Evolutionary conservation across 345 rosid genomes (phyloP), one percentile per base, ranked within the genome.

Genomic region (Ceriops tagal): DNA sequence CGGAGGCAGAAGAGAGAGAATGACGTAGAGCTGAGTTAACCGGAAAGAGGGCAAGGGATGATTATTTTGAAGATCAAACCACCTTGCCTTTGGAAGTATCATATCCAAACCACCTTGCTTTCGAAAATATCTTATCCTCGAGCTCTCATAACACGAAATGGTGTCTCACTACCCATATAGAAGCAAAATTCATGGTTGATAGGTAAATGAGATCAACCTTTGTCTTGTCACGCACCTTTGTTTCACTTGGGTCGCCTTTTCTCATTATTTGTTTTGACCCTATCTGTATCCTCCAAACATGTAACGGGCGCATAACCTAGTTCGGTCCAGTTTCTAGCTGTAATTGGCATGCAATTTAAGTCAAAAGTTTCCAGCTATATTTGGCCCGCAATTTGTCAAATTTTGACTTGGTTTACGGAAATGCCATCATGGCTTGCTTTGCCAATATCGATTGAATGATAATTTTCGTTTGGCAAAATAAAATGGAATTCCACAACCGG

Each of bases 91-190:
- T 24, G 64, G 53, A 65, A 1, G 37, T 51, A 73, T 58, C 20
- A 65, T 53, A 65, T 37, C 71, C 72, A 70, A 55, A 34, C 62
- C 67, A 70, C 22, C 24, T 34, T 1, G 27, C 7, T 37, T 32
- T 58, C 24, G 64, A 39, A 65, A 1, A 28, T 51, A 73, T 58
- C 20, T 49, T 53, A 65, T 28, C 72, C 72, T 73, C 77, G 72
- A 73, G 59, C 60, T 63, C 72, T 73, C 57, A 55, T 62, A 6
- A 6, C 37, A 55, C 30, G 63, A 67, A 0, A 62, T 27, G 18
- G 2, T 28, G 62, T 67, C 53, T 67, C 53, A 30, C 53, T 4
- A 43, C 61, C 77, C 71, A 37, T 53, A 37, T 66, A 61, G 43
- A 22, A 57, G 56, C 62, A 27, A 67, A 22, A 24, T 58, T 28